Evolutionary conservation across 345 rosid genomes (phyloP), one percentile per base, ranked within the genome.

Genomic region (Passiflora organensis): DNA sequence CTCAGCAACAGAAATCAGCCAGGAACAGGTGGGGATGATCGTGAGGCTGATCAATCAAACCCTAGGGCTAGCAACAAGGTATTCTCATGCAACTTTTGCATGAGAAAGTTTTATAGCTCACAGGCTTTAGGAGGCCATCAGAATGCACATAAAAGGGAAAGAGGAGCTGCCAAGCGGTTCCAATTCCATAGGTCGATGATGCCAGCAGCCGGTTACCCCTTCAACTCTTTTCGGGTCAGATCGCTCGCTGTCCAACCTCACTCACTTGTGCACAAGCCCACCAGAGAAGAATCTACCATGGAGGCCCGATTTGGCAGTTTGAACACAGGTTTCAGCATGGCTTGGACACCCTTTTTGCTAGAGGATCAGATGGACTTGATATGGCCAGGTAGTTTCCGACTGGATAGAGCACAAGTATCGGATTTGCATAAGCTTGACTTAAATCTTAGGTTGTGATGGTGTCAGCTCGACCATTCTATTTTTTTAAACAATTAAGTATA

Each of bases 381-480:
- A 19, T 77, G 82, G 78, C 82, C 78, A 1, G 82, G 78, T 54
- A 77, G 82, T 60, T 70, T 67, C 41, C 71, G 72, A 0, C 36
- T 70, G 10, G 64, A 70, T 23, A 24, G 25, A 22, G 62, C 60
- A 13, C 69, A 53, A 47, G 47, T 39, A 41, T 50, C 69, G 13
- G 66, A 73, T 34, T 55, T 59, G 46, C 63, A 47, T 18, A 67
- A 64, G 37, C 55, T 73, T 19, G 78, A 77, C 56, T 71, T 77
- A 51, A 64, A 73, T 64, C 82, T 77, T 41, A 60, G 64, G 48
- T 59, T 77, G 58, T 71, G 55, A 75, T 45, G 6, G 18, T 50
- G 24, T 10, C 23, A 49, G 22, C 17, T 59, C 28, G 5, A 12
- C 2, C 19, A 2, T 51, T 51, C 22, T 8, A 17, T 51, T 17